A percentile compares a stretch with the other conserved stretches of the same genome.
Conservation (phyloP, 75 land plant genomes). For the Cryptomeria japonica region DNA sequence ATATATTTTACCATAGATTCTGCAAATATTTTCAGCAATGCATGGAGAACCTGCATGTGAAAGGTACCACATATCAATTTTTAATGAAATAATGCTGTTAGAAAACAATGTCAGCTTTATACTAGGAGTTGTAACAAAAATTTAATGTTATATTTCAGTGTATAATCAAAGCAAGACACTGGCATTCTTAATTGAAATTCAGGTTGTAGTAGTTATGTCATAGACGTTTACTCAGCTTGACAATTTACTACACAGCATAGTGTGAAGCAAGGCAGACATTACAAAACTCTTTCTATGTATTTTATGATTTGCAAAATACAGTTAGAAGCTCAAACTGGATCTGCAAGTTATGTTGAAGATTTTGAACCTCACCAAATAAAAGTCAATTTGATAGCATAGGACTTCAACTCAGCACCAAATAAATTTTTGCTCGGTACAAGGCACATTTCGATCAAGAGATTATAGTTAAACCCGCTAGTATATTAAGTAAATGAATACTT, state of each 20-base stretch:
- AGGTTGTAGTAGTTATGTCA: not conserved
- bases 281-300: not conserved
- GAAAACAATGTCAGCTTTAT: not conserved
- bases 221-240: not conserved
- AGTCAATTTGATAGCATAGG: not conserved
- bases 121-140: not conserved
- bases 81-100: not conserved
- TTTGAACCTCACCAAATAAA: not conserved
- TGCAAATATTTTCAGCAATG: slow-evolving; percentile 80
- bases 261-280: too few relatives aligned
- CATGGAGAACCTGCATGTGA: slow-evolving; percentile 74
- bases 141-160: not conserved
- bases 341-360: not conserved
- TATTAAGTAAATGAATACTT: not conserved
- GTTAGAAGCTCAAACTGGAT: not conserved
- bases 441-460: not conserved
- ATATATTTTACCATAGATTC: slow-evolving; percentile 83
- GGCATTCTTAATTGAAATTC: not conserved
- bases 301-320: not conserved
- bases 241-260: not conserved
- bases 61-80: not conserved
- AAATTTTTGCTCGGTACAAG: not conserved
- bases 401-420: not conserved
- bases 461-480: not conserved
- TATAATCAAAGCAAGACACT: not conserved